A percentile compares a stretch with the other conserved stretches of the same genome.
phyloP scores from a whole-genome alignment of 768 basidiomycete species.

The Pleurotus giganteus region DNA sequence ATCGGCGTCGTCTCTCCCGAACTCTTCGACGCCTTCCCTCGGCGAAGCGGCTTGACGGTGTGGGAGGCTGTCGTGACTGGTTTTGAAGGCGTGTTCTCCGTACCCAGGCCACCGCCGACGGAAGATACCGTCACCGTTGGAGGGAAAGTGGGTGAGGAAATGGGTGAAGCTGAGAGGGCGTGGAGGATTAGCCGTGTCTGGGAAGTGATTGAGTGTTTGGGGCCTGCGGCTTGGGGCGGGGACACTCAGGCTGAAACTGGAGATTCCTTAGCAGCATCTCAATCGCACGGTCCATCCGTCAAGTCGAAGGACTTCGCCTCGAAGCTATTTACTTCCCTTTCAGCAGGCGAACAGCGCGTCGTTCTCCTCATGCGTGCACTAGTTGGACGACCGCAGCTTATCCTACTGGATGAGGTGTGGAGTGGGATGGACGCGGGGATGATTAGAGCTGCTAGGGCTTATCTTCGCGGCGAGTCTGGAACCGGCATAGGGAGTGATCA shows the following conservation, averaged over 20 bases:
- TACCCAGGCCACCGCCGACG: slow-evolving; percentile 39
- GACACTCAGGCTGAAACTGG: slow-evolving; percentile 1
- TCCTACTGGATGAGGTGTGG: slow-evolving; percentile 91
- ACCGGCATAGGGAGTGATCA: slow-evolving; percentile 48
- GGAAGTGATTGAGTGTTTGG: slow-evolving; percentile 63
- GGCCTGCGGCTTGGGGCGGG: slow-evolving; percentile 50
- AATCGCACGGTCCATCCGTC: neutral
- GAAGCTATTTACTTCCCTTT: slow-evolving; percentile 59
- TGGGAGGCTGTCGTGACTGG: slow-evolving; percentile 86
- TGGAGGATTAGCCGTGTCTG: slow-evolving; percentile 40
- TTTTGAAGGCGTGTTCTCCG: slow-evolving; percentile 75
- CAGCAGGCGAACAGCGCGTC: slow-evolving; percentile 74
- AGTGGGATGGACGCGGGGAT: slow-evolving; percentile 87
- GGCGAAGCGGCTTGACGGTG: slow-evolving; percentile 63
- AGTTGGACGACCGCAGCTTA: slow-evolving; percentile 67
- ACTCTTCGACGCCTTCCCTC: slow-evolving; percentile 86
- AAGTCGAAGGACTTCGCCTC: slow-evolving; percentile 42
- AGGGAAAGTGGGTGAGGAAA: slow-evolving; percentile 28
- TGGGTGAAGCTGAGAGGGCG: slow-evolving; percentile 14
- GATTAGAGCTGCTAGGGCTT: slow-evolving; percentile 60
- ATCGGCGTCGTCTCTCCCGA: slow-evolving; percentile 89
- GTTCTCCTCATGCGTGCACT: slow-evolving; percentile 85
- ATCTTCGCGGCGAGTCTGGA: slow-evolving; percentile 48
- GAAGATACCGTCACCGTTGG: slow-evolving; percentile 45
- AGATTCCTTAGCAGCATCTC: neutral